These are phyloP conservation scores for Camelina hispida DNA, from an alignment of 345 rosid genomes.

Conservation along the genomic window DNA sequence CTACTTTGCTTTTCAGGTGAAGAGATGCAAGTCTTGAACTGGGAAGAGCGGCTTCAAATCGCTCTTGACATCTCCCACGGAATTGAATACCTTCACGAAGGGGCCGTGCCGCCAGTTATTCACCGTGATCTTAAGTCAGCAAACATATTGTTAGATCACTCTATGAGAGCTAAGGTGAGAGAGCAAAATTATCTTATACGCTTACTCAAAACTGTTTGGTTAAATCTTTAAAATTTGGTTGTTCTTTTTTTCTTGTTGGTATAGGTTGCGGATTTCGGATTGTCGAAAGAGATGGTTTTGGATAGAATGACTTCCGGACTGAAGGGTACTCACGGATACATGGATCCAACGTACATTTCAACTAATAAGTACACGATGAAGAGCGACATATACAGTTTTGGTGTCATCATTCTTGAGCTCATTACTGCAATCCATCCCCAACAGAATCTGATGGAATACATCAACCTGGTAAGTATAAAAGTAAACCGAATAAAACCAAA, in stretches of 20 bases:
- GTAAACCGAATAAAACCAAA: not conserved
- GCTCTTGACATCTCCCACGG: conserved; percentile 93
- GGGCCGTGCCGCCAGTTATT: conserved; percentile 94
- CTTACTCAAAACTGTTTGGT: conserved; percentile 12
- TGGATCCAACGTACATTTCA: conserved; percentile 83
- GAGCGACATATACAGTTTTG: conserved; percentile 92
- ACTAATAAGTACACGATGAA: conserved; percentile 82
- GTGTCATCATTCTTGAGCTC: conserved; percentile 89
- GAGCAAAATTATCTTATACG: not conserved
- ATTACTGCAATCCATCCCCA: conserved; percentile 94
- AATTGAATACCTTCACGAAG: conserved; percentile 94
- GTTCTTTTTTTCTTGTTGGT: not conserved
- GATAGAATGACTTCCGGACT: conserved; percentile 78
- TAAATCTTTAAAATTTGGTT: not conserved
- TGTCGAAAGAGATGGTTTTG: conserved; percentile 84
- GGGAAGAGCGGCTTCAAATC: conserved; percentile 88
- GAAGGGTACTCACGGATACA: conserved; percentile 94
- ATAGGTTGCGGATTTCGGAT: conserved; percentile 96
- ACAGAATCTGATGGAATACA: conserved; percentile 89
- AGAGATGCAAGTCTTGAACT: conserved; percentile 53
- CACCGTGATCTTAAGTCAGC: conserved; percentile 98
- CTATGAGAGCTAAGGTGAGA: conserved; percentile 91
- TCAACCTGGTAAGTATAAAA: conserved; percentile 71
- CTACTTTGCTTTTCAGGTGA: conserved; percentile 50
- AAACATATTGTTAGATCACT: conserved; percentile 80